Base-by-base conservation (phyloP, 2,329 filamentous ascomycete species). In the Apiospora kogelbergensis region DNA sequence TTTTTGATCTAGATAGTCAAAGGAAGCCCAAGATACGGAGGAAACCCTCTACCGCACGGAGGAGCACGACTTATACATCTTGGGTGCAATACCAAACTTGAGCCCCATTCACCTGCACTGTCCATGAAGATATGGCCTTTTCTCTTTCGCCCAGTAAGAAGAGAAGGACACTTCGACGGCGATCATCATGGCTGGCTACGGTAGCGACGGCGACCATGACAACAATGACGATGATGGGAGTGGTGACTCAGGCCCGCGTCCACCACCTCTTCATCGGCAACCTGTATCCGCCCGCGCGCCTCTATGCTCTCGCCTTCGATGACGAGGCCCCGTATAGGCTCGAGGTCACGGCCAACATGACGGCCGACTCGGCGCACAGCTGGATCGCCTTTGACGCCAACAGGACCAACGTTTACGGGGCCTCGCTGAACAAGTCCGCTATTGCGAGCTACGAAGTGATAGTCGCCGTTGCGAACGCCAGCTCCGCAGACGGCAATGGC, bases 261-360 rank as follows among this genome's bases (percentile, higher is more conserved):
- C 89, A 91, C 77, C 88, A 90, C 81, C 79, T 92, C 69, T 91
- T 91, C 85, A 84, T 91, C 71, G 89, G 89, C 64, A 91, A 89
- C 65, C 91, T 89, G 86, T 88, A 85, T 67, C 84, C 84, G 68
- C 89, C 89, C 70, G 89, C 89, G 67, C 86, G 88, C 70, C 90
- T 91, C 72, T 90, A 90, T 76, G 90, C 53, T 13, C 66, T 70
- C 45, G 67, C 20, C n/a, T 70, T 69, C 57, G 65, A 67, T 60
- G 65, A 65, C 66, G 42, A 44, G 46, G 40, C 48, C 15, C 33
- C 63, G 7, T 42, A 42, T 13, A 20, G 53, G 44, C 24, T 57
- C 37, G 44, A 42, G 42, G 41, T 68, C 63, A 80, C 90, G 75
- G 89, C 91, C 79, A 87, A 68, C 33, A 70, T 70, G 17, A 65